Percentiles rank a stretch among this genome's conserved stretches.
Evolutionary conservation across 768 basidiomycete genomes (phyloP).

Genomic region (Plicaturopsis crispa): DNA sequence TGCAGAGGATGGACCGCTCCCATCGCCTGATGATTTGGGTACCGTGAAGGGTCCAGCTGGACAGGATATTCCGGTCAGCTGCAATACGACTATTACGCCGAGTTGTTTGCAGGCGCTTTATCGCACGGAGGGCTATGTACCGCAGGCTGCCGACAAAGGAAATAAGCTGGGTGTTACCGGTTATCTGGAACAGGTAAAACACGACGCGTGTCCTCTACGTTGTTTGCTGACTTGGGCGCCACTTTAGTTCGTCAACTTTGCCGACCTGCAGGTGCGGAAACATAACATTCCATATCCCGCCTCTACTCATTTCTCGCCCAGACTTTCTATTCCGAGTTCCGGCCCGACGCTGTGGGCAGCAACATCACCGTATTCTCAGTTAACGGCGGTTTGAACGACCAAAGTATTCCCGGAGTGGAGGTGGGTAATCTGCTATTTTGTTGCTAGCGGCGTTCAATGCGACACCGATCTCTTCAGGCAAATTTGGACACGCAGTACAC

Average conservation of each 20-base stretch:
- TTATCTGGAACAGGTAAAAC: constrained; percentile 46
- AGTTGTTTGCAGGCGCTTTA: constrained; percentile 52
- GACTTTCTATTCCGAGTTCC: constrained; percentile 48
- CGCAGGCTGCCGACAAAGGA: constrained; percentile 25
- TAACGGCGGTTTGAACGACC: constrained; percentile 49
- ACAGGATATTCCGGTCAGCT: constrained; percentile 31
- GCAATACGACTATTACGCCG: constrained; percentile 42
- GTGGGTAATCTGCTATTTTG: too few species aligned
- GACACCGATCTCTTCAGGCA: too few species aligned
- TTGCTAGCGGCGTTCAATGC: too few species aligned
- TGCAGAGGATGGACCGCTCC: constrained; percentile 38
- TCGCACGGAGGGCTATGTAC: constrained; percentile 37
- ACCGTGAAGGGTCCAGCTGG: constrained; percentile 16
- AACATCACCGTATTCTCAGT: constrained; percentile 34
- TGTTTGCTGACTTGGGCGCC: too few species aligned
- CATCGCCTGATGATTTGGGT: too few species aligned
- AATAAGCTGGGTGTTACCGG: constrained; percentile 57
- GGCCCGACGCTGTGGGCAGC: constrained; percentile 36
- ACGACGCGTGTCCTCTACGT: too few species aligned
- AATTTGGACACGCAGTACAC: constrained; percentile 68
- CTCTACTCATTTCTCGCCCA: too few species aligned
- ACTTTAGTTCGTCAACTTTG: constrained; percentile 51
- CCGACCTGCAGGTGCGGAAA: too few species aligned
- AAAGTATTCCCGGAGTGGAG: constrained; percentile 49
- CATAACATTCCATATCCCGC: too few species aligned